Evolutionary conservation across 139 green algal species (phyloP), one percentile per base, ranked within the genome.

Genomic region (Picochlorum sp.): DNA sequence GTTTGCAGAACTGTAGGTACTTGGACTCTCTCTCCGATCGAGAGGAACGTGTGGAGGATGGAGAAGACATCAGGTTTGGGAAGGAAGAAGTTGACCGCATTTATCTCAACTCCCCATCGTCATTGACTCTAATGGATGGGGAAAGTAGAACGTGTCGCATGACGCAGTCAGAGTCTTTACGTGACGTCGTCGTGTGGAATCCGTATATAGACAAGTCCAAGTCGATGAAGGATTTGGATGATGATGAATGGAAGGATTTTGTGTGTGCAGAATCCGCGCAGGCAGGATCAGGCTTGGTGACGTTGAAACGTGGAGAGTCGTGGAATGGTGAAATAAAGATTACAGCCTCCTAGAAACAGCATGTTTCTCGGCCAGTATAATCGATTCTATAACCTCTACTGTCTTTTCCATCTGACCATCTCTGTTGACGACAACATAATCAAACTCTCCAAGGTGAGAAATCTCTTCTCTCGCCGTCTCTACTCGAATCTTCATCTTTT

Each of bases 341-440:
- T 47, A 47, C 30, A 45, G 38, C 18, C 34, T 66, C 24, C 60
- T 56, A 59, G 14, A 23, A 31, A 55, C 60, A 21, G 15, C 57
- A 45, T 45, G 13, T 61, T 84, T 95, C 71, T 96, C 90, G 11
- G 87, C 91, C 28, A 87, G 72, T 31, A 97, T 88, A 66, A 97
- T 96, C 13, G 73, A 70, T 9, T 72, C 68, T 8, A 97, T 71
- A 44, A 81, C 54, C 11, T 49, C 50, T 31, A 95, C 91, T 8
- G 87, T 86, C 2, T 81, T 55, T 9, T 96, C 83, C 56, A 97
- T 73, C 65, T 81, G 37, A 1, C 85, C 86, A 20, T 93, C 81
- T 21, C 71, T 49, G 65, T 97, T 97, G 2, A 95, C 85, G 13
- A 97, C 87, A 47, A 69, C 81, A 71, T 97, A 97, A 63, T 97